A percentile compares a stretch with the other conserved stretches of the same genome.
phyloP scores from a whole-genome alignment of 257 asterid species.

The Petrea volubilis region DNA sequence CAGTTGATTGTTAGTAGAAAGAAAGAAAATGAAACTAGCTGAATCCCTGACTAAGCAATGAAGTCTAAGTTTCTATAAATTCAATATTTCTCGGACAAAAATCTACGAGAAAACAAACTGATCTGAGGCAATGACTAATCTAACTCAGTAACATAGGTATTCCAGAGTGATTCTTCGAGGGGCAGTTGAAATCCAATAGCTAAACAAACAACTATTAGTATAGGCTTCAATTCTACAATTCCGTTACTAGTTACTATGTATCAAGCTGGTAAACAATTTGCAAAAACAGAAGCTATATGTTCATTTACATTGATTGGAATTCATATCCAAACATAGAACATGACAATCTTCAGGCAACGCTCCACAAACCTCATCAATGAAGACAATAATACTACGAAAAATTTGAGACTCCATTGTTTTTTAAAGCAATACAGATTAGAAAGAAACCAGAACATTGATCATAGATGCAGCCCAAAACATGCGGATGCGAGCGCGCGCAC shows the following conservation, averaged over 20 bases:
- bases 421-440: background rate
- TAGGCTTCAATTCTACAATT: background rate
- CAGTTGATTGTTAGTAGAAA: background rate
- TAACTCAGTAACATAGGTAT: background rate
- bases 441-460: background rate
- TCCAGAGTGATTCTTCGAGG: background rate
- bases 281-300: background rate
- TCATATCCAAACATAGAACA: background rate
- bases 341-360: background rate
- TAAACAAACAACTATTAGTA: background rate
- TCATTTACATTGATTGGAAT: background rate
- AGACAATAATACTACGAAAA: background rate
- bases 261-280: background rate
- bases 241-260: background rate
- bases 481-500: no score
- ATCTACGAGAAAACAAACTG: background rate
- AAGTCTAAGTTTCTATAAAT: background rate
- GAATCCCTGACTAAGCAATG: background rate
- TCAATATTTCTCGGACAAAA: background rate
- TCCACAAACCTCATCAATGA: background rate
- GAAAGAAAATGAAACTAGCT: background rate
- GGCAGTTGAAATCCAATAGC: background rate
- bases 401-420: background rate
- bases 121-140: background rate
- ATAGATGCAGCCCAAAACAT: background rate